Conservation (phyloP, 192 early-diverging fungal species). For the Backusella psychrophila region DNA sequence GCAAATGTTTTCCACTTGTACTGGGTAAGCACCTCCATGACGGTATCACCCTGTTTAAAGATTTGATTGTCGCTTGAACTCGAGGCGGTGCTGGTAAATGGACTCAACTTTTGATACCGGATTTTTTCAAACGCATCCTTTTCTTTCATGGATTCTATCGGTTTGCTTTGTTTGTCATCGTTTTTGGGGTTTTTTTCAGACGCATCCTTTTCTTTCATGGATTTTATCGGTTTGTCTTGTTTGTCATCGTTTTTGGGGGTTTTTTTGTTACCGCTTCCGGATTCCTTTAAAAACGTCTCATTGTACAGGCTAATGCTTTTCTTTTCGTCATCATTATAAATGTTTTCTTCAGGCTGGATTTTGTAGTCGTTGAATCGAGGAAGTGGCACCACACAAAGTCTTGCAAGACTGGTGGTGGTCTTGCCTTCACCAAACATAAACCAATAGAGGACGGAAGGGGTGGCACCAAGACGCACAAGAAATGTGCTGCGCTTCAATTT, state of each 20-base stretch:
- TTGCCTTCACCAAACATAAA: background rate
- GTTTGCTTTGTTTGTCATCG: background rate
- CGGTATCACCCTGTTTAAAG: constrained; percentile 12
- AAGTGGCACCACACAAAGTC: constrained; percentile 7
- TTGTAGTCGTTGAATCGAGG: constrained; percentile 4
- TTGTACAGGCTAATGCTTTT: background rate
- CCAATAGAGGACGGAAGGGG: background rate
- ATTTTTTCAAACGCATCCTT: background rate
- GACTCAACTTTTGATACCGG: background rate
- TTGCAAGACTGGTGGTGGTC: background rate
- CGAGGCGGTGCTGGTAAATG: background rate
- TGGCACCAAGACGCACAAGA: background rate
- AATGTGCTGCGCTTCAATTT: background rate
- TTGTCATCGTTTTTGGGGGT: background rate
- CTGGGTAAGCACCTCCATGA: constrained; percentile 5
- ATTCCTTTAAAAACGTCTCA: no score
- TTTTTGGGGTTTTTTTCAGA: background rate
- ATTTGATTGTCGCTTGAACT: background rate
- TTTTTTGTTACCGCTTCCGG: background rate
- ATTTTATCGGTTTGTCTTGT: no score
- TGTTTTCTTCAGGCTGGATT: background rate
- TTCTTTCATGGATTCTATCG: background rate
- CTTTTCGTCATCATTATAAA: background rate
- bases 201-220: background rate
- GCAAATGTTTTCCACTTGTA: constrained; percentile 18